phyloP scores from a whole-genome alignment of 108 stramenopile species.

The Cyclotella baltica region DNA sequence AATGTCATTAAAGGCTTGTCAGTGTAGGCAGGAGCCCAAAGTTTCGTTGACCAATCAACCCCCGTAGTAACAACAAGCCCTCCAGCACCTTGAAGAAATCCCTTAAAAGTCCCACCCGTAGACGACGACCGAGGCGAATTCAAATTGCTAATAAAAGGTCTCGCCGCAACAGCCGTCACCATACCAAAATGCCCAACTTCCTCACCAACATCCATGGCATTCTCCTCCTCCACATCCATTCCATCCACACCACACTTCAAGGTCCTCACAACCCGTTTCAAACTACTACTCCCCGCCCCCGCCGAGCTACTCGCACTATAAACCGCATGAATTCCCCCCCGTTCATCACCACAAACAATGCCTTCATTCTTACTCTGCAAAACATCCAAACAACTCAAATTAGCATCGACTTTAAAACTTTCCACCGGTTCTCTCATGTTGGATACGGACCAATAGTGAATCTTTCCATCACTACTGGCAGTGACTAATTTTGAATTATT shows the following conservation, averaged over 20 bases:
- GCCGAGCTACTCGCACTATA: conserved; percentile 36
- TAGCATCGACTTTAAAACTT: conserved; percentile 65
- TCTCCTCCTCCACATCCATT: neutral
- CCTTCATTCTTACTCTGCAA: conserved; percentile 64
- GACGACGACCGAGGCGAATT: conserved; percentile 24
- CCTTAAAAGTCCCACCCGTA: conserved; percentile 62
- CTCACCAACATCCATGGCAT: conserved; percentile 19
- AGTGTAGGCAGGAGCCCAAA: conserved; percentile 87
- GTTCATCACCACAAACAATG: conserved; percentile 80
- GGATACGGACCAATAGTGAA: conserved; percentile 85
- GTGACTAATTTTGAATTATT: conserved; percentile 74
- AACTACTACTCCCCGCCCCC: conserved; percentile 56
- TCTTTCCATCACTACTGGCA: conserved; percentile 73
- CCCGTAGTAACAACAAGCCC: conserved; percentile 83
- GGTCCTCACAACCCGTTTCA: conserved; percentile 59
- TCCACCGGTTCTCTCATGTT: conserved; percentile 88
- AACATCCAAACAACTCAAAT: conserved; percentile 81
- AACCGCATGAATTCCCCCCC: conserved; percentile 73
- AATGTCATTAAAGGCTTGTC: conserved; percentile 77
- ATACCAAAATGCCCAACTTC: conserved; percentile 79
- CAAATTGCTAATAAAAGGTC: conserved; percentile 44
- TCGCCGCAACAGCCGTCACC: conserved; percentile 73
- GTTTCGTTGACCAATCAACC: conserved; percentile 91
- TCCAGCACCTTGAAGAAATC: conserved; percentile 75
- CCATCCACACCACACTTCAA: conserved; percentile 49